Base-by-base conservation (phyloP, 1,284 basidiomycete genomes). In the Clitocybe nebularis region DNA sequence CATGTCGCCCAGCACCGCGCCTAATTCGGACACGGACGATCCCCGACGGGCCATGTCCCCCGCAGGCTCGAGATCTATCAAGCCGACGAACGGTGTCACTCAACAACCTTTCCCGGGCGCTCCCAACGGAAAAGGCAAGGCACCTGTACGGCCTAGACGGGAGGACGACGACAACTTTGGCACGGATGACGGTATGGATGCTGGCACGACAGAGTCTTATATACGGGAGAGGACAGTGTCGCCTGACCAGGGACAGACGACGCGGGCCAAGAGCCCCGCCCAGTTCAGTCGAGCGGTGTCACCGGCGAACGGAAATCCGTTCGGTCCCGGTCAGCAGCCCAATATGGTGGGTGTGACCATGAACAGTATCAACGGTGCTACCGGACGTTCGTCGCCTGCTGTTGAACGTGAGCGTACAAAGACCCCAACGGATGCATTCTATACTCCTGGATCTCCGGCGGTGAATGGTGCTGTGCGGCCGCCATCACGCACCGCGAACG, bases 101-200 rank as follows among this genome's bases (percentile, higher is more conserved):
- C 46, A 65, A 47, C 62, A 65, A 49, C 54, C 58, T 37, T 57
- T 57, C 57, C 53, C 64, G 49, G 56, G 61, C 50, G 50, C 55
- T 46, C 33, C 50, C 24, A 57, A 57, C 24, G 56, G 64, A 19
- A 79, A 76, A 53, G 72, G 67, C 42, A 79, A 74, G 52, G 61
- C 67, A 14, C 79, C 83, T 7, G 63, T 75, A 49, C 76, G 84
- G 34, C 81, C 84, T 1, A 63, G 67, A 39, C 70, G 84, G 41
- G 84, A 85, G 14, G 86, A 85, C 37, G 84, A 86, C 23, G 81
- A 82, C 3, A n/a, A n/a, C n/a, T 63, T 66, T 9, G 69, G 68
- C 33, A 72, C 67, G 9, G 77, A 79, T 25, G 79, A 82, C 35
- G 70, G 68, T 45, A 62, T 67, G 45, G 75, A 79, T 48, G 68